phyloP scores from a whole-genome alignment of 2,329 filamentous ascomycete genomes.

The Proliferodiscus dingleyae region DNA sequence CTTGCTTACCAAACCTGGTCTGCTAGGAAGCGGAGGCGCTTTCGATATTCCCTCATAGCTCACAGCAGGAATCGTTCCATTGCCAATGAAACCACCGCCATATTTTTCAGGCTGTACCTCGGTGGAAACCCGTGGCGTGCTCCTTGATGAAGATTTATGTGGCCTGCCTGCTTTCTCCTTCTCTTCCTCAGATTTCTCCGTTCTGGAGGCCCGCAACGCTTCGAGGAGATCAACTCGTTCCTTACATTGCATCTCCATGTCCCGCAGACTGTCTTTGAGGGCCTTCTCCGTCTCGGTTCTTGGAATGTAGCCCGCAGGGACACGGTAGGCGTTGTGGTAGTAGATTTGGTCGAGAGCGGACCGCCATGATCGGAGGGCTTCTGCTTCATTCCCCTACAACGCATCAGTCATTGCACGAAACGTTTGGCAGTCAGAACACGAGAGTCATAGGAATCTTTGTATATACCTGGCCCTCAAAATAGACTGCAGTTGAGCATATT shows the following conservation, averaged over 20 bases:
- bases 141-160: conserved; percentile 27
- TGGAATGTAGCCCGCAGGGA: conserved; percentile 63
- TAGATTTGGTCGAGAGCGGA: conserved; percentile 83
- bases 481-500: conserved; percentile 90
- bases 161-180: conserved; percentile 20
- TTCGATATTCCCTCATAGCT: conserved; percentile 78
- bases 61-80: conserved; percentile 75
- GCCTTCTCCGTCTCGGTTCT: conserved; percentile 79
- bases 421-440: neutral
- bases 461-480: conserved; percentile 90
- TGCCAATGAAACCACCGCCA: conserved; percentile 63
- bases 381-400: conserved; percentile 76
- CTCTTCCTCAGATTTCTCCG: conserved; percentile 35
- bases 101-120: conserved; percentile 25
- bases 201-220: conserved; percentile 65
- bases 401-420: conserved; percentile 6
- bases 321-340: conserved; percentile 74
- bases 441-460: conserved; percentile 16
- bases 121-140: conserved; percentile 25
- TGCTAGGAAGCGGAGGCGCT: conserved; percentile 50
- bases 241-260: conserved; percentile 87
- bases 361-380: conserved; percentile 88
- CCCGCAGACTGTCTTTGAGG: conserved; percentile 71
- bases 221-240: conserved; percentile 87
- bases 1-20: conserved; percentile 42